phyloP scores from a whole-genome alignment of 108 stramenopile species.

The Cyclotella choctawhatcheeana region DNA sequence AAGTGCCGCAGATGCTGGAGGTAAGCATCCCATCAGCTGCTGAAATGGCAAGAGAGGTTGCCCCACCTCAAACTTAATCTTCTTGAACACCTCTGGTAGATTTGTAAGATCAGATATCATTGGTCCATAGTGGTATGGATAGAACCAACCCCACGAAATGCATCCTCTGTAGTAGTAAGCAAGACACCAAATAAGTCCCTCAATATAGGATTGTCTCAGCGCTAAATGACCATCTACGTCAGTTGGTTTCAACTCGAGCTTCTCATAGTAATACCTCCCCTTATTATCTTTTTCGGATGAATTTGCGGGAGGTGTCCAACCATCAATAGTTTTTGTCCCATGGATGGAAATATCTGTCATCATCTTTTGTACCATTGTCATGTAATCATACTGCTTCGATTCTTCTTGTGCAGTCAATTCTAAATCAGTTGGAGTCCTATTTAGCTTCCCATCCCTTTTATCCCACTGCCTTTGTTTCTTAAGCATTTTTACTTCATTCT shows the following conservation, averaged over 20 bases:
- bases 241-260: conserved; percentile 86
- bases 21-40: conserved; percentile 97
- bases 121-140: conserved; percentile 96
- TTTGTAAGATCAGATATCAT: conserved; percentile 95
- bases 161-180: conserved; percentile 99
- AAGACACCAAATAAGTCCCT: conserved; percentile 98
- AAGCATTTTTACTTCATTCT: conserved; percentile 72
- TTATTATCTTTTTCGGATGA: conserved; percentile 90
- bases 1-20: conserved; percentile 84
- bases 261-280: conserved; percentile 95
- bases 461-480: conserved; percentile 87
- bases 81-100: conserved; percentile 76
- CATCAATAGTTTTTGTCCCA: conserved; percentile 62
- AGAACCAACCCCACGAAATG: conserved; percentile 99
- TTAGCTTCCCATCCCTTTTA: conserved; percentile 76
- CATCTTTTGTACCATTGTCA: conserved; percentile 66
- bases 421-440: conserved; percentile 73
- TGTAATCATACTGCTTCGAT: conserved; percentile 79
- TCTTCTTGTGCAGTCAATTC: conserved; percentile 79
- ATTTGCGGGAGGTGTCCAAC: conserved; percentile 59
- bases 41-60: conserved; percentile 91
- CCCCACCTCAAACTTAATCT: conserved; percentile 88
- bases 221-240: conserved; percentile 72
- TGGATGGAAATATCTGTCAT: conserved; percentile 56
- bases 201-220: conserved; percentile 86